Percentiles rank a stretch among this genome's conserved stretches.
These are phyloP conservation scores for Ustilago esculenta DNA, from an alignment of 1,284 basidiomycete genomes.

Conservation along the genomic window DNA sequence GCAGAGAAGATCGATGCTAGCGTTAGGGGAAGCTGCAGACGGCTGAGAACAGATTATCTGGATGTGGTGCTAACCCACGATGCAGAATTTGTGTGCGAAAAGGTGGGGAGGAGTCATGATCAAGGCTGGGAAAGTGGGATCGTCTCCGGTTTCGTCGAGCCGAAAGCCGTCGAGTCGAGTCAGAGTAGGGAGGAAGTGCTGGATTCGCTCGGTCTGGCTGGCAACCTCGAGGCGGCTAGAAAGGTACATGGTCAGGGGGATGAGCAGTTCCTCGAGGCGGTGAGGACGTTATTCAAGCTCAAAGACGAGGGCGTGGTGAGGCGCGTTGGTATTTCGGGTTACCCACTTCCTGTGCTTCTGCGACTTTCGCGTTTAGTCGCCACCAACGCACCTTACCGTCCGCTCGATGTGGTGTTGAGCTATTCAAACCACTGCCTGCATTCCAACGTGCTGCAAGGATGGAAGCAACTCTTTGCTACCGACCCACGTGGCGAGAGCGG, in stretches of 20 bases:
- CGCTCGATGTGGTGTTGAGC: constrained; percentile 66
- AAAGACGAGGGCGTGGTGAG: constrained; percentile 81
- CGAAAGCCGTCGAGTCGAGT: constrained; percentile 1
- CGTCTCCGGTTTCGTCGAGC: constrained; percentile 42
- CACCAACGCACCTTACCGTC: constrained; percentile 49
- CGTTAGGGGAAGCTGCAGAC: constrained; percentile 77
- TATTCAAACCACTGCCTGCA: constrained; percentile 65
- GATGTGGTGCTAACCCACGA: constrained; percentile 79
- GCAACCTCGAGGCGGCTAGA: constrained; percentile 71
- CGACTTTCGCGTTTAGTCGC: constrained; percentile 80
- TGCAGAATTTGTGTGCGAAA: constrained; percentile 82
- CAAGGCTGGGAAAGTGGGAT: constrained; percentile 42
- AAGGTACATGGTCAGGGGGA: constrained; percentile 81
- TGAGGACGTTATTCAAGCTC: constrained; percentile 77
- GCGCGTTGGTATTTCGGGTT: constrained; percentile 87
- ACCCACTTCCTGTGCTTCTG: constrained; percentile 87
- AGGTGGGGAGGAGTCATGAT: constrained; percentile 69
- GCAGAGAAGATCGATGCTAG: constrained; percentile 77
- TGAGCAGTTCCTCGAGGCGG: constrained; percentile 78
- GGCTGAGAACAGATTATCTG: constrained; percentile 75
- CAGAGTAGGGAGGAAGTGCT: constrained; percentile 43
- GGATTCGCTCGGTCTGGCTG: constrained; percentile 51
- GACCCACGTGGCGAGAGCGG: constrained; percentile 17
- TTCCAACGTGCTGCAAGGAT: constrained; percentile 56
- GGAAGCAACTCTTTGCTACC: constrained; percentile 46